Evolutionary conservation across 331 rosid genomes (phyloP).

Genomic region (Spiraea crenata): DNA sequence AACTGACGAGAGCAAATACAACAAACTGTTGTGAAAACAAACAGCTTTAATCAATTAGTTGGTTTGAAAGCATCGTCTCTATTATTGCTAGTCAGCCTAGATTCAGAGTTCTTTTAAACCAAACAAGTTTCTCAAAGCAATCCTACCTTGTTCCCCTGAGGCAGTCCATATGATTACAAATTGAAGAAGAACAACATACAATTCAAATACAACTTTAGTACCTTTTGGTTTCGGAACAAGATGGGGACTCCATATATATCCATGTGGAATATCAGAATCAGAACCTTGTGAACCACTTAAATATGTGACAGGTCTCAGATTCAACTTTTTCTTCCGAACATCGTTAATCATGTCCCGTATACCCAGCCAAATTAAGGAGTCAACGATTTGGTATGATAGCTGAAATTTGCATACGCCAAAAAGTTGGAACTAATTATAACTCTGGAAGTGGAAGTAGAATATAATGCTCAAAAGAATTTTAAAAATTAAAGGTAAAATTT

Average conservation of each 20-base stretch:
- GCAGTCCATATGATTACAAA: slow-evolving; percentile 8
- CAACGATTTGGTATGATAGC: slow-evolving; percentile 97
- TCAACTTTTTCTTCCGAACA: slow-evolving; percentile 83
- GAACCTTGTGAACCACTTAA: slow-evolving; percentile 98
- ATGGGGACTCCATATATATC: slow-evolving; percentile 99
- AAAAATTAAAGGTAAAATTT: slow-evolving; percentile 1
- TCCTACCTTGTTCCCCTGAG: slow-evolving; percentile 1
- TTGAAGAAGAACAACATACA: slow-evolving; percentile 18
- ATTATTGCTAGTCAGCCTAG: neutral
- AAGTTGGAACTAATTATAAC: slow-evolving; percentile 18
- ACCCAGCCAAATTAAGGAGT: slow-evolving; percentile 95
- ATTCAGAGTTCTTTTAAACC: neutral
- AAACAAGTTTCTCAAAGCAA: neutral
- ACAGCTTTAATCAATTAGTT: neutral
- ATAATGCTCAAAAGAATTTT: neutral
- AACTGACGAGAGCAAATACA: neutral
- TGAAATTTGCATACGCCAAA: slow-evolving; percentile 30
- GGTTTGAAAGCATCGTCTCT: neutral
- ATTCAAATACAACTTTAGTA: slow-evolving; percentile 34
- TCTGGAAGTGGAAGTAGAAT: slow-evolving; percentile 4
- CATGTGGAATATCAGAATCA: slow-evolving; percentile 84
- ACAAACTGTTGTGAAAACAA: neutral
- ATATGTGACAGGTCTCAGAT: slow-evolving; percentile 89
- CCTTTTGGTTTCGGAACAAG: slow-evolving; percentile 99
- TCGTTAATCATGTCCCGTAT: slow-evolving; percentile 97